Evolutionary conservation across 1,284 basidiomycete species (phyloP), one percentile per base, ranked within the genome.

Genomic region (Sphagnurus paluster): DNA sequence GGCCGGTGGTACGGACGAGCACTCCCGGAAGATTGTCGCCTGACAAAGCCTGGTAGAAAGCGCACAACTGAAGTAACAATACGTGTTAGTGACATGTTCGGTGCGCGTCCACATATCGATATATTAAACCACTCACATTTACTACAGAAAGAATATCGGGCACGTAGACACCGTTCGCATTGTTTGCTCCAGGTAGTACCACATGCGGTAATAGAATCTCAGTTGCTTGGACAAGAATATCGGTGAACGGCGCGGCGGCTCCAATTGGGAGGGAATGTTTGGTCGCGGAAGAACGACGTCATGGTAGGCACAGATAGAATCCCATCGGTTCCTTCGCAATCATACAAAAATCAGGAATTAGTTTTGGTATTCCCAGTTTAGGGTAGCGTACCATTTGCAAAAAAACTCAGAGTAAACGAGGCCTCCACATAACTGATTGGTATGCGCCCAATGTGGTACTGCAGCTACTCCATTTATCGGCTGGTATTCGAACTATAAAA

Each of bases 241-340:
- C 45, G 45, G 16, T 42, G 30, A 10, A 30, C 43, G 32, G 42
- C 28, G 19, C 48, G 48, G 11, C 52, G 43, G n/a, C 33, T 23
- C 42, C 44, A 53, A 17, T 49, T 44, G 11, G 37, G 28, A 11
- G 52, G 45, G 32, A 50, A 53, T 35, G 23, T 50, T 20, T 53
- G 52, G 19, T 53, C 48, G 33, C 45, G 52, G 39, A 53, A 53
- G 17, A 53, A 44, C 1, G 52, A 53, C 9, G 51, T 53, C 48
- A 53, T 42, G 11, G 48, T 47, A n/a, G 48, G 42, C 13, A 44
- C 42, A 16, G 44, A 42, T 2, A 53, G 34, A 5, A 34, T 47
- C 19, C 42, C 48, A 34, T 50, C 48, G 6, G 51, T 53, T 36
- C 51, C 51, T 49, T 42, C 5, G 13, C n/a, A n/a, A n/a, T n/a